Percentiles rank a stretch among this genome's conserved stretches.
phyloP scores from a whole-genome alignment of 768 basidiomycete genomes.

The Leccinum fibrillosum region DNA sequence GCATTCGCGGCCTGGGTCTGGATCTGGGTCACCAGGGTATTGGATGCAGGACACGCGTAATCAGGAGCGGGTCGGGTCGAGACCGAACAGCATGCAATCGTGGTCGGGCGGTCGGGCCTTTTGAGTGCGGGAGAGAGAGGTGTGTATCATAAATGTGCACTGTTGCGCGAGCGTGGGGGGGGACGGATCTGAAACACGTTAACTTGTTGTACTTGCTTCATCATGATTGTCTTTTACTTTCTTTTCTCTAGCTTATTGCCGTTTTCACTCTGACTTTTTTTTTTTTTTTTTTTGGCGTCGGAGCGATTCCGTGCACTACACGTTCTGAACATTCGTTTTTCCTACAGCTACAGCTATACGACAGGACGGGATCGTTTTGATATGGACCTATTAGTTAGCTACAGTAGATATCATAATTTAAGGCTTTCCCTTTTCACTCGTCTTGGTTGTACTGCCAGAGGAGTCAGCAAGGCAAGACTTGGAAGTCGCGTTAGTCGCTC shows the following conservation, averaged over 20 bases:
- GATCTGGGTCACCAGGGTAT: slow-evolving; percentile 10
- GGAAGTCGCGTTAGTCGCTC: no score
- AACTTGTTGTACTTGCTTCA: slow-evolving; percentile 26
- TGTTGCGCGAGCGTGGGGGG: background rate
- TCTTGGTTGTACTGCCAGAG: no score
- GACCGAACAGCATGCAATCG: slow-evolving; percentile 13
- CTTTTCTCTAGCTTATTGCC: background rate
- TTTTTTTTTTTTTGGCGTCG: no score
- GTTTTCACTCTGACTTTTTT: background rate
- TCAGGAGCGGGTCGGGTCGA: background rate
- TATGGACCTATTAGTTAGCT: slow-evolving; percentile 1
- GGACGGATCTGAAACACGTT: slow-evolving; percentile 8
- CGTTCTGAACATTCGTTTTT: background rate
- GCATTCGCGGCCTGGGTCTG: background rate
- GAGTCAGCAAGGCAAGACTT: no score
- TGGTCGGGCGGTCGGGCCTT: slow-evolving; percentile 21
- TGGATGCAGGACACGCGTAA: background rate
- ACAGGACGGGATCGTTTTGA: background rate
- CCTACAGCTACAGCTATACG: background rate
- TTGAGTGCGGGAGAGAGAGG: slow-evolving; percentile 1
- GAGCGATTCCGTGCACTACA: background rate
- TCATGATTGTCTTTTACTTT: background rate
- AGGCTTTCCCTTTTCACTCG: no score
- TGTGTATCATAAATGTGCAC: slow-evolving; percentile 18
- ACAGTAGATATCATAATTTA: no score